Base-by-base conservation (phyloP, 257 asterid species). In the Jacaranda copaia region DNA sequence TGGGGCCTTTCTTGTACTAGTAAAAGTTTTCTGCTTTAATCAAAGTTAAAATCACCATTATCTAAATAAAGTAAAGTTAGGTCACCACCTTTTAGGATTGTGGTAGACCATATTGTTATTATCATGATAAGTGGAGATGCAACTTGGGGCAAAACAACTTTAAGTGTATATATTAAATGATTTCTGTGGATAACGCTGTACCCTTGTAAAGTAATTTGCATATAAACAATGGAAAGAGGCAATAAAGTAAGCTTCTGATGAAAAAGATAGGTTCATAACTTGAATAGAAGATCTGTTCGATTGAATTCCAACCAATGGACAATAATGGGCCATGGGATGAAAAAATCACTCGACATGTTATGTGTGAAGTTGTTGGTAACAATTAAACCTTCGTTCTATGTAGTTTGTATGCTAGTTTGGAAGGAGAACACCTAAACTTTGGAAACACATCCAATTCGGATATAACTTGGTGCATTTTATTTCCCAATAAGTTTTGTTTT, bases 61-160 rank as follows among this genome's bases (percentile, higher is more conserved):
- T 19, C 53, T 75, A 59, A 62, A 65, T 45, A 68, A 73, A 67
- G 62, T 46, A 72, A 84, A 80, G 87, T 87, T 80, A 82, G 85
- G 84, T 76, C 80, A 61, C 79, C 84, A 52, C 75, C 84, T 72
- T 83, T 40, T 15, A 40, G 14, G 11, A 48, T 72, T 72, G 76
- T 76, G 80, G 76, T 80, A 36, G 77, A 63, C 79, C 84, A 70
- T 57, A 61, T 77, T 79, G 80, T 70, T 53, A 56, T 61, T 25
- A 25, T 25, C 79, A 58, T 75, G 69, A 62, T 49, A 75, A 68
- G 82, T 75, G 82, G 65, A 65, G 60, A 52, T 73, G 75, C 75
- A 75, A 79, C 68, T 67, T 66, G 68, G 39, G 80, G 45, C 57
- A 52, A 72, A 69, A 32, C 39, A 39, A 40, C 51, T 40, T 53